Evolutionary conservation across 2,329 filamentous ascomycete species (phyloP), one percentile per base, ranked within the genome.

Genomic region (Alternaria viburni): DNA sequence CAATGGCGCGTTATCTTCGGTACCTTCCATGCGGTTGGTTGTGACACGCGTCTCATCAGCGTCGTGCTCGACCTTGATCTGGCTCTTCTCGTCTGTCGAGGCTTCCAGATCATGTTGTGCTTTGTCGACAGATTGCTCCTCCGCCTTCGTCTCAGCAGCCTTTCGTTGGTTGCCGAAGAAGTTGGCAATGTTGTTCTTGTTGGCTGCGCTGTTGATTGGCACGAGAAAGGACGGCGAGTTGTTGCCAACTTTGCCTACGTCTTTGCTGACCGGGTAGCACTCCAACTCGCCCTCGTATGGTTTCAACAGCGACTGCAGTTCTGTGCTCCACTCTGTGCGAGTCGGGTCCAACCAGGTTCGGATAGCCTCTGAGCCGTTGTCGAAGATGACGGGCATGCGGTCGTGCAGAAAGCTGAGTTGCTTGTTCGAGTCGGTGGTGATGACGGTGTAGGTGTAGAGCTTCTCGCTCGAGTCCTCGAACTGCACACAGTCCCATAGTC

Each of bases 181-280:
- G 73, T 97, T 97, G 49, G 91, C 92, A 78, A 98, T 98, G 69
- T 96, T 97, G 54, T 86, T 89, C 82, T 96, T 97, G 79, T 97
- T 97, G 73, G 94, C 91, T 68, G 88, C 90, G 80, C 92, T 96
- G 72, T 92, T 87, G 32, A 97, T 82, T 0, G 95, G 95, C 2
- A 97, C 83, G 47, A 97, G 86, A 74, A 97, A 97, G 1, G 86
- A 87, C 0, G 93, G 89, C 19, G 92, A 96, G 78, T 97, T 92
- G 71, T 97, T 97, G 6, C 95, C 94, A 0, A 97, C 94, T 81
- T 97, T 98, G 1, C 94, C 94, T 0, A 98, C 95, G 5, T 96
- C 94, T 77, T 93, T 92, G 71, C 86, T 89, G 3, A 99, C 96
- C 0, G 91, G 89, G 76, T 97, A 97, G 57, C 92, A 89, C 58